Base-by-base conservation (phyloP, 2,329 filamentous ascomycete species). In the Didymella keratinophila region DNA sequence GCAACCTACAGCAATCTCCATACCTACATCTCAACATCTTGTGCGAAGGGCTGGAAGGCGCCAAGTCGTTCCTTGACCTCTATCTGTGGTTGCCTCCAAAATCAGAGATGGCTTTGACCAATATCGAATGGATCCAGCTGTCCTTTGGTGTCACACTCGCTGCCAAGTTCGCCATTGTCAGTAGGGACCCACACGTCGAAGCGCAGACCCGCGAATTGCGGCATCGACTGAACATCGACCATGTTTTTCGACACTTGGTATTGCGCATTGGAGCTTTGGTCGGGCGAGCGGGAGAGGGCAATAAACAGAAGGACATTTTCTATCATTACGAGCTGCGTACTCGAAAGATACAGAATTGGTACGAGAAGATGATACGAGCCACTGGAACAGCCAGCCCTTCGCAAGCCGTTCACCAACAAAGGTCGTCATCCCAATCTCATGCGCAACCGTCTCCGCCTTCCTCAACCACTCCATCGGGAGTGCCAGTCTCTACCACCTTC, bases 41-140 rank as follows among this genome's bases (percentile, higher is more conserved):
- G 8, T 63, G 59, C 37, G 62, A 58, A 58, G 63, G 70, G 2
- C 58, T 71, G 12, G 71, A 71, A 61, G 62, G 65, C 8, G 67
- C 68, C 18, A 71, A 69, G 30, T 69, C 67, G 2, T 73, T 72
- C 25, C 66, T 77, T 3, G 69, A 74, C n/a, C 58, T 72, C 11
- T 77, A 76, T 36, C 52, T 78, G 5, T 71, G 69, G 43, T 64
- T 79, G 1, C 76, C 77, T 3, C 63, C 70, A 4, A 69, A 71
- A 34, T 66, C 70, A 7, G 78, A 80, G 52, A 67, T 73, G 43
- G 64, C 65, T 1, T 69, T 79, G 18, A 78, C 73, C 34, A 78
- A 79, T 48, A 67, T 75, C 1, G 71, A 78, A 57, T 79, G 78
- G 77, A 67, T 80, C 2, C 78, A 80, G 56, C 51, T 78, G 16